Evolutionary conservation across 1,139 yeast species (phyloP), one percentile per base, ranked within the genome.

Genomic region (Oligophagozyma castellii): DNA sequence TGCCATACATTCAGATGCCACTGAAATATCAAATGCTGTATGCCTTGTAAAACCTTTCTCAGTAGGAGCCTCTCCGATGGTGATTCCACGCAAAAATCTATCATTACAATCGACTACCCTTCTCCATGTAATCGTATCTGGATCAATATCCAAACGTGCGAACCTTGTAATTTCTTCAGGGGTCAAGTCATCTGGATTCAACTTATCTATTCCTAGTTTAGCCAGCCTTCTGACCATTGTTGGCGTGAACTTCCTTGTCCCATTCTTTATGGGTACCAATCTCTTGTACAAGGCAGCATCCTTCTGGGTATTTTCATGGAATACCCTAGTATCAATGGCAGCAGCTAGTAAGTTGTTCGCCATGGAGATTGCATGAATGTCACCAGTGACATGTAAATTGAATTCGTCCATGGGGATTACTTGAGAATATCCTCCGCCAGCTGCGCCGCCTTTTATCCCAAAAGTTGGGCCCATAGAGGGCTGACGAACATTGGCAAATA

Each of bases 401-500:
- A 78, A 78, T 52, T 78, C 89, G 52, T 78, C 92, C 89, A 78
- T 78, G 29, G 92, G 92, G 48, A 78, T 77, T 14, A 77, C 89
- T 54, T 78, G 89, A 5, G 92, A 67, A 48, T 76, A 77, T 31
- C 89, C 89, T 51, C 89, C 92, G 43, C 92, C 92, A 7, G 92
- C 89, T 37, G 92, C 92, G 54, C 89, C 89, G 50, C 92, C 92
- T 55, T 78, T 78, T 34, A 77, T 80, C 54, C 92, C 92, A 46
- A 78, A 77, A 6, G 89, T 78, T 31, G 92, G 92, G 14, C 92
- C 92, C 86, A 77, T 76, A 10, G 84, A 74, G 10, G 92, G 89
- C 51, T 78, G 92, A 56, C 92, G 68, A 27, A 78, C 84, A 44
- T 77, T 77, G 30, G 89, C 92, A 53, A 78, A 66, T 11, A 81